A percentile compares a stretch with the other conserved stretches of the same genome.
Evolutionary conservation across 2,329 filamentous ascomycete genomes (phyloP).

Genomic region (Fusarium oxysporum): DNA sequence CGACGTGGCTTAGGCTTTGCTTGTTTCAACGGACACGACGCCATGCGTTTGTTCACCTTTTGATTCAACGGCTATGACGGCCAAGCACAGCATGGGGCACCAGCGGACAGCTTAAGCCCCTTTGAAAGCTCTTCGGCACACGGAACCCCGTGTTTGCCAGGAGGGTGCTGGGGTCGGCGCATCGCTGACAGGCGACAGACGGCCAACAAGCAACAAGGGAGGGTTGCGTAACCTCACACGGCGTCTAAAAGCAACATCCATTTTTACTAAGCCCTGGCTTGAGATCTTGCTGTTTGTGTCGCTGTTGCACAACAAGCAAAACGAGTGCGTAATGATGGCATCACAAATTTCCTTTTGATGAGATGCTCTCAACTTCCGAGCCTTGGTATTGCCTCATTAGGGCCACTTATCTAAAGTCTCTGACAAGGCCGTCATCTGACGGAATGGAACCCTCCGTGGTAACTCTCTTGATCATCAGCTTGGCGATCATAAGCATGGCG

Average conservation of each 20-base stretch:
- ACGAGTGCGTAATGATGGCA: conserved; percentile 30
- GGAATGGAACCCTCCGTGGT: neutral
- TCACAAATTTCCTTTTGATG: conserved; percentile 9
- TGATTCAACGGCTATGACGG: conserved; percentile 14
- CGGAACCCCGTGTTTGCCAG: conserved; percentile 23
- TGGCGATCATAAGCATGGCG: conserved; percentile 2
- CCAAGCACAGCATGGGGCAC: neutral
- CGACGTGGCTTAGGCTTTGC: conserved; percentile 34
- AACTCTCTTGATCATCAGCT: neutral
- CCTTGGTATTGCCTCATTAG: conserved; percentile 9
- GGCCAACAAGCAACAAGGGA: conserved; percentile 1
- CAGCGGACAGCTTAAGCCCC: neutral
- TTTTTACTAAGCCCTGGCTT: neutral
- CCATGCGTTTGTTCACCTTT: conserved; percentile 20
- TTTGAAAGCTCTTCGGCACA: neutral
- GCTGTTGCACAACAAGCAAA: conserved; percentile 17
- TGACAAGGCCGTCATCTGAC: neutral
- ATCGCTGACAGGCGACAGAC: conserved; percentile 22
- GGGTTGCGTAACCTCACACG: conserved; percentile 27
- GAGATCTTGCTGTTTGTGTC: conserved; percentile 2
- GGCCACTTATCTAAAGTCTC: neutral
- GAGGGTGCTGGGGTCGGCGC: conserved; percentile 8
- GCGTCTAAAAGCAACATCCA: conserved; percentile 22
- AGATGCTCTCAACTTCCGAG: neutral
- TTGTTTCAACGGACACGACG: conserved; percentile 26